These are phyloP conservation scores for Globisporangium viniferum DNA, from an alignment of 352 stramenopile species.

Conservation along the genomic window DNA sequence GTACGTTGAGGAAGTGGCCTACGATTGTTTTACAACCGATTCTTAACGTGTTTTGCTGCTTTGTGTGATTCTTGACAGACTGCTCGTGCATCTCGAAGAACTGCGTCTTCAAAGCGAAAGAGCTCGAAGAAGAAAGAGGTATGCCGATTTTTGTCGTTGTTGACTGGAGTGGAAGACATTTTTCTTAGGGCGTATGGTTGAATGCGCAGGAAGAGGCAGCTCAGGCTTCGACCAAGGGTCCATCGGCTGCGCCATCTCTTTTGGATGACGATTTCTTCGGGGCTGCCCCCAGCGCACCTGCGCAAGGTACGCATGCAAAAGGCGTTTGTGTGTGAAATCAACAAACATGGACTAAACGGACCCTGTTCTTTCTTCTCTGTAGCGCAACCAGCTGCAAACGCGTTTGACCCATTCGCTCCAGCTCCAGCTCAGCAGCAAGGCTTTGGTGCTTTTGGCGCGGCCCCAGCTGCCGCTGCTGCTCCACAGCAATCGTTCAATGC, in stretches of 20 bases:
- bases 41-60: background rate
- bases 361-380: background rate
- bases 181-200: constrained; percentile 8
- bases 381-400: constrained; percentile 28
- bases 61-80: constrained; percentile 4
- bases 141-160: background rate
- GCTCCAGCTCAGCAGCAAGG: constrained; percentile 29
- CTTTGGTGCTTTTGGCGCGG: constrained; percentile 38
- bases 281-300: constrained; percentile 29
- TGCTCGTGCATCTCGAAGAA: constrained; percentile 44
- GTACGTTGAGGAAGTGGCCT: constrained; percentile 14
- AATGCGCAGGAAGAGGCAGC: constrained; percentile 31
- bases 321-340: background rate
- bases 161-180: background rate
- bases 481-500: constrained; percentile 53
- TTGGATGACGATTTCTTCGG: constrained; percentile 80
- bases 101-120: constrained; percentile 55
- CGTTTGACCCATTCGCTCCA: constrained; percentile 71
- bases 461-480: constrained; percentile 18
- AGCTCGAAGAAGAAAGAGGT: constrained; percentile 78
- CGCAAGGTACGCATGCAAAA: constrained; percentile 23
- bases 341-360: background rate
- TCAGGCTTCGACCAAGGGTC: constrained; percentile 42
- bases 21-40: background rate
- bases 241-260: constrained; percentile 61